phyloP scores from a whole-genome alignment of 2,329 filamentous ascomycete genomes.

The Curvularia spicifera region DNA sequence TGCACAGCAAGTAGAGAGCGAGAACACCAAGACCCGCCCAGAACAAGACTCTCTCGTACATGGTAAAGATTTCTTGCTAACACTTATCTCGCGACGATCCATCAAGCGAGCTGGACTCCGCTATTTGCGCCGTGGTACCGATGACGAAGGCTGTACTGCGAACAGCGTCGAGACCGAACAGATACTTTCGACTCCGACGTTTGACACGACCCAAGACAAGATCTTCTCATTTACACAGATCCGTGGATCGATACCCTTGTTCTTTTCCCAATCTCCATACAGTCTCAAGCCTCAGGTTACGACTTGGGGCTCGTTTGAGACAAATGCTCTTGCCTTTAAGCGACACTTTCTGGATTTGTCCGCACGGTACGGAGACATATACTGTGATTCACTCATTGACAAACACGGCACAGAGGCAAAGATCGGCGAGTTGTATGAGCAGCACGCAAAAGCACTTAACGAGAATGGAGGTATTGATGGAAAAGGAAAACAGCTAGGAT shows the following conservation, averaged over 20 bases:
- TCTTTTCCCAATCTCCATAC: constrained; percentile 94
- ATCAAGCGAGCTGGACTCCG: constrained; percentile 84
- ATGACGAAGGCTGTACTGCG: constrained; percentile 86
- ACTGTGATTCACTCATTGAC: constrained; percentile 85
- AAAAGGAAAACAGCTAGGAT: constrained; percentile 61
- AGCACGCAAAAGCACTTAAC: constrained; percentile 71
- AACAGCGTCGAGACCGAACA: constrained; percentile 97
- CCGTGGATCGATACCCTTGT: constrained; percentile 89
- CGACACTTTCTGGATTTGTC: constrained; percentile 77
- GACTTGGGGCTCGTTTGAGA: constrained; percentile 78
- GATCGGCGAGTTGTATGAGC: constrained; percentile 79
- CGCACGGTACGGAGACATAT: constrained; percentile 74
- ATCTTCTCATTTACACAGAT: constrained; percentile 86
- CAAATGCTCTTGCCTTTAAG: constrained; percentile 78
- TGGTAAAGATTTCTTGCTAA: constrained; percentile 72
- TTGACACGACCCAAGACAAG: constrained; percentile 64
- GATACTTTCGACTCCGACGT: constrained; percentile 75
- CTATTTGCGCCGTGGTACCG: constrained; percentile 87
- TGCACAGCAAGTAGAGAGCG: constrained; percentile 25
- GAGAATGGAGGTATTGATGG: constrained; percentile 60
- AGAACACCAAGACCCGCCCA: constrained; percentile 17
- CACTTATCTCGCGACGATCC: constrained; percentile 87
- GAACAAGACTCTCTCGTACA: constrained; percentile 46
- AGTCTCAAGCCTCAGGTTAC: constrained; percentile 87
- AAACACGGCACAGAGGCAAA: constrained; percentile 82